Evolutionary conservation across 139 green algal species (phyloP).

Genomic region (Coccomyxa sp.): DNA sequence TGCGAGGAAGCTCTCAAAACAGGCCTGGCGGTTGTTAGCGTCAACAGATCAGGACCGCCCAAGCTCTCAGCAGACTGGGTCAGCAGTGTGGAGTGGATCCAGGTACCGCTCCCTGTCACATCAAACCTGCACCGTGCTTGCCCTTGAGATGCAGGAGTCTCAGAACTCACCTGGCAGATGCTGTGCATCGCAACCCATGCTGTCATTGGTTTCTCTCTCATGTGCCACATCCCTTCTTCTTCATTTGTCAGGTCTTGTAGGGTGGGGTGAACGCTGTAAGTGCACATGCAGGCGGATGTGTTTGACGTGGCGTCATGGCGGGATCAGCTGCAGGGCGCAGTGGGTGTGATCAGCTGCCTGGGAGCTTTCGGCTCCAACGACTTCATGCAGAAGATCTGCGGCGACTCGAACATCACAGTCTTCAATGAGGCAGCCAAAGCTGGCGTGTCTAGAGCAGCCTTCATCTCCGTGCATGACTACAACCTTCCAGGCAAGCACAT

Average conservation of each 20-base stretch:
- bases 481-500: conserved; percentile 47
- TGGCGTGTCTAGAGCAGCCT: conserved; percentile 71
- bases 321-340: conserved; percentile 41
- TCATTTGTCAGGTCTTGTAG: background rate
- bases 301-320: conserved; percentile 33
- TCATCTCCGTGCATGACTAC: conserved; percentile 81
- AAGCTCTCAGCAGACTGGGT: conserved; percentile 3
- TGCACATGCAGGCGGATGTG: conserved; percentile 32
- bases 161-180: no score
- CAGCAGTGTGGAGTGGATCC: conserved; percentile 19
- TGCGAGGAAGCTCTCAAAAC: conserved; percentile 62
- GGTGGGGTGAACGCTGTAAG: background rate
- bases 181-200: no score
- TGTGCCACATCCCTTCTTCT: background rate
- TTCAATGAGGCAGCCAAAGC: conserved; percentile 67
- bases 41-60: conserved; percentile 66
- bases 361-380: conserved; percentile 80
- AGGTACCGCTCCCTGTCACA: no score
- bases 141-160: no score
- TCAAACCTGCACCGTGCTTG: no score
- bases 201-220: no score
- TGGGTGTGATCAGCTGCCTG: conserved; percentile 71
- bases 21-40: conserved; percentile 61
- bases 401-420: conserved; percentile 68
- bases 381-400: conserved; percentile 79